Percentiles rank a stretch among this genome's conserved stretches.
Conservation (phyloP, 768 basidiomycete species). For the Auricularia heimuer region DNA sequence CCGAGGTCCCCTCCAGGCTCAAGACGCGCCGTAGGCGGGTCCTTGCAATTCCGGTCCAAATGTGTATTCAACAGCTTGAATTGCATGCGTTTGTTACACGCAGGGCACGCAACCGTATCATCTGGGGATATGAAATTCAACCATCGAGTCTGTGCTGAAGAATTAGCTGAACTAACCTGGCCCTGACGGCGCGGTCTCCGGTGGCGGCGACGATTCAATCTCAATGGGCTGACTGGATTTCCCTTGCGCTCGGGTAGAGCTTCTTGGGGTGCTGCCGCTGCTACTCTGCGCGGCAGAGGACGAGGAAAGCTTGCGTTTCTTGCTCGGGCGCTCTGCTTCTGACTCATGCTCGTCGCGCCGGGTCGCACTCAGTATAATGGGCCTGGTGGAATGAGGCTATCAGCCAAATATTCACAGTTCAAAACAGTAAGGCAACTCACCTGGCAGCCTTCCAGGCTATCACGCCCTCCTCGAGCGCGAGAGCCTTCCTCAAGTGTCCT, state of each 20-base stretch:
- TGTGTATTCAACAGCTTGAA: conserved; percentile 49
- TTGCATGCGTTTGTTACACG: conserved; percentile 42
- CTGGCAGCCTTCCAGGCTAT: conserved; percentile 63
- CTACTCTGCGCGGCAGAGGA: not conserved
- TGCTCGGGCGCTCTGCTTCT: conserved; percentile 1
- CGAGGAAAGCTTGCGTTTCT: conserved; percentile 6
- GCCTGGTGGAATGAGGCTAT: not conserved
- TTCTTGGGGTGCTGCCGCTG: not conserved
- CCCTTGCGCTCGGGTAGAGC: not conserved
- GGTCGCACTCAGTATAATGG: not conserved
- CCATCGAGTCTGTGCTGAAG: not conserved
- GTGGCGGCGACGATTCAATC: not conserved
- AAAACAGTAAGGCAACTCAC: conserved; percentile 28
- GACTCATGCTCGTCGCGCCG: not conserved
- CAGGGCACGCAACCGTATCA: conserved; percentile 43
- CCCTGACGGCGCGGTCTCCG: not conserved
- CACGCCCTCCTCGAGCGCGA: conserved; percentile 60
- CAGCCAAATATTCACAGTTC: not conserved
- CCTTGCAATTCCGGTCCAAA: conserved; percentile 52
- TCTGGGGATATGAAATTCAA: conserved; percentile 10
- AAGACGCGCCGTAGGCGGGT: conserved; percentile 2
- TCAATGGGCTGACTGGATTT: not conserved
- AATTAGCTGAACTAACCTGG: not conserved
- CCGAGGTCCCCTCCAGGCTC: not conserved
- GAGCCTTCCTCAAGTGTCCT: conserved; percentile 54